Conservation (phyloP, 495 filamentous ascomycete species). For the Tetracladium marchalianum region DNA sequence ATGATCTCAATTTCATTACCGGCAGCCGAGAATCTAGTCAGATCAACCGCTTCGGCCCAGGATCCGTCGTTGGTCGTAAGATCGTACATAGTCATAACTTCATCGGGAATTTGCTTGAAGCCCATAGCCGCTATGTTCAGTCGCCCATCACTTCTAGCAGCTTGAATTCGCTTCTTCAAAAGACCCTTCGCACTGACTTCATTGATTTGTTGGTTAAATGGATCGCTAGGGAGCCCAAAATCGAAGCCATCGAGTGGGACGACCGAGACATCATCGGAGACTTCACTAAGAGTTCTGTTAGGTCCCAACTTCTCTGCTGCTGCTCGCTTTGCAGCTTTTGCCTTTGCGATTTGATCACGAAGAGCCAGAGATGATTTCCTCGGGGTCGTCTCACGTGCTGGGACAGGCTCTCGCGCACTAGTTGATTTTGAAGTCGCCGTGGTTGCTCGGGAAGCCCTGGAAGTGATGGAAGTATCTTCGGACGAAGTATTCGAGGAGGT, state of each 20-base stretch:
- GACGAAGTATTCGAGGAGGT: slow-evolving; percentile 35
- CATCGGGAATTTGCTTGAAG: slow-evolving; percentile 67
- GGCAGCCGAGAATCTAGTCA: slow-evolving; percentile 79
- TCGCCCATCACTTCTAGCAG: slow-evolving; percentile 68
- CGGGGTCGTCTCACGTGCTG: slow-evolving; percentile 9
- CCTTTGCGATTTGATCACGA: slow-evolving; percentile 86
- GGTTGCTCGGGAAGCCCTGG: slow-evolving; percentile 26
- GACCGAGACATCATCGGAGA: slow-evolving; percentile 33
- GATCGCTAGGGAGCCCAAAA: slow-evolving; percentile 46
- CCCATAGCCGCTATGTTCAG: slow-evolving; percentile 86
- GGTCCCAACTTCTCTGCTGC: slow-evolving; percentile 31
- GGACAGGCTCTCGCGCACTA: slow-evolving; percentile 6
- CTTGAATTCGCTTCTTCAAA: slow-evolving; percentile 63
- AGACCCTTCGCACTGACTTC: slow-evolving; percentile 50
- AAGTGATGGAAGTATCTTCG: slow-evolving; percentile 30
- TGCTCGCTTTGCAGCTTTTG: slow-evolving; percentile 72
- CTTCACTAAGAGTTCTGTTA: slow-evolving; percentile 18
- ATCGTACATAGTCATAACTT: slow-evolving; percentile 88
- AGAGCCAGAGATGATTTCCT: slow-evolving; percentile 70
- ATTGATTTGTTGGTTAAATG: slow-evolving; percentile 56
- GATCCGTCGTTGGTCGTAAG: slow-evolving; percentile 47
- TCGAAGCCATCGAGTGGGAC: slow-evolving; percentile 41
- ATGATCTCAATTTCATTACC: slow-evolving; percentile 82
- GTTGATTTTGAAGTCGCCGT: slow-evolving; percentile 13
- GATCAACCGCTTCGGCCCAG: slow-evolving; percentile 91